Evolutionary conservation across 2,329 filamentous ascomycete species (phyloP).

Genomic region (Emmonsia crescens): DNA sequence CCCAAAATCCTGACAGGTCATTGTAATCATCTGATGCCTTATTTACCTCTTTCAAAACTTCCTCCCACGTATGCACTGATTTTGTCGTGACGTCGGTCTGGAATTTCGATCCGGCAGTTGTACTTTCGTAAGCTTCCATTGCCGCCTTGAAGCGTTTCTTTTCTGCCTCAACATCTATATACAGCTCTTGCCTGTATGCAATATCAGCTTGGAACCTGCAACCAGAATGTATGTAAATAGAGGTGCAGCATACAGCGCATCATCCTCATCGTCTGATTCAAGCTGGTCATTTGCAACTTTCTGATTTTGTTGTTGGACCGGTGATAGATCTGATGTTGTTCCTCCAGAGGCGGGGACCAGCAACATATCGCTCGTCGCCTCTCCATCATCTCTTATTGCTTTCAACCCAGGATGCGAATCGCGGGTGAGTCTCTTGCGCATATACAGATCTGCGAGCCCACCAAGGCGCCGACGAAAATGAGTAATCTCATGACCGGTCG

Average conservation of each 20-base stretch:
- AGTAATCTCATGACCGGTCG: not conserved
- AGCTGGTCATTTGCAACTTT: not conserved
- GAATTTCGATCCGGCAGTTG: not conserved
- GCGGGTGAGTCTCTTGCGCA: not conserved
- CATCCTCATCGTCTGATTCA: not conserved
- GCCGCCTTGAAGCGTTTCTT: not conserved
- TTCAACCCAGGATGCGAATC: not conserved
- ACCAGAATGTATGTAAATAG: not conserved
- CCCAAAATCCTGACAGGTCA: not conserved
- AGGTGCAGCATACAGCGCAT: not conserved
- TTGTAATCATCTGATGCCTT: not conserved
- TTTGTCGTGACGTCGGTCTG: not conserved
- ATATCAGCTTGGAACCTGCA: not conserved
- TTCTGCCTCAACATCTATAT: not conserved
- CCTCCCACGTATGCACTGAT: not conserved
- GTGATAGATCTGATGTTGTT: not conserved
- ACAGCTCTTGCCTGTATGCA: not conserved
- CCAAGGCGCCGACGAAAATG: not conserved
- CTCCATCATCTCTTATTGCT: not conserved
- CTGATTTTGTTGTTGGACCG: not conserved
- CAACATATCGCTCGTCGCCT: not conserved
- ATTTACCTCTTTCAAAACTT: not conserved
- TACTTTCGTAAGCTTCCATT: slow-evolving; percentile 1
- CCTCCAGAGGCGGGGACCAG: not conserved
- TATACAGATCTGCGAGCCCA: not conserved